Conservation (phyloP, 1,284 basidiomycete genomes). For the Fomitopsis schrenkii region DNA sequence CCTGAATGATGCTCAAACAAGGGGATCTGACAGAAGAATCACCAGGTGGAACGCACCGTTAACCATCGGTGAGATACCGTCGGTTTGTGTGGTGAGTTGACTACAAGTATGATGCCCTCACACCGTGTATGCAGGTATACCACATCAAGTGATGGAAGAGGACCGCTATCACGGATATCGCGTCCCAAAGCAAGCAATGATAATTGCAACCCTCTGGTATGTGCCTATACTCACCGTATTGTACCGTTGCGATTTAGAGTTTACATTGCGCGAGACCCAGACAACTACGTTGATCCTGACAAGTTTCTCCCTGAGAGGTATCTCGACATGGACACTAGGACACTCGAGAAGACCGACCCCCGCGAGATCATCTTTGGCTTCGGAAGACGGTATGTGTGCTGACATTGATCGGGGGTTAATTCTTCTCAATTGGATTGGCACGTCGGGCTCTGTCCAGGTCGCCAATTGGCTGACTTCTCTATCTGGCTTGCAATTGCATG, state of each 20-base stretch:
- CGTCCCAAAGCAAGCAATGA: slow-evolving; percentile 14
- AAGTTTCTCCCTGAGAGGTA: slow-evolving; percentile 16
- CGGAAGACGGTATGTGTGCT: slow-evolving; percentile 34
- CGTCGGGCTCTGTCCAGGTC: not conserved
- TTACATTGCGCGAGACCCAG: slow-evolving; percentile 1
- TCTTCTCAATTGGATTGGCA: not conserved
- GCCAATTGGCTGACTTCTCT: slow-evolving; percentile 9
- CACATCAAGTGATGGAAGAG: slow-evolving; percentile 15
- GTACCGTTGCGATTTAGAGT: not conserved
- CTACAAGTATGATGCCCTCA: not conserved
- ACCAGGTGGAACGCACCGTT: not conserved
- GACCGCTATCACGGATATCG: slow-evolving; percentile 15
- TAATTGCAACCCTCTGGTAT: not conserved
- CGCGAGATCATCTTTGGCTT: slow-evolving; percentile 29
- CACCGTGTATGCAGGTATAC: slow-evolving; percentile 8
- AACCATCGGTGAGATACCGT: not conserved
- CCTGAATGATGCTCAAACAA: not conserved
- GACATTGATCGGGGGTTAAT: slow-evolving; percentile 9
- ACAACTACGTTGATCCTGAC: slow-evolving; percentile 7
- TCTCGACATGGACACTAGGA: slow-evolving; percentile 17
- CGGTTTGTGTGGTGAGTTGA: not conserved
- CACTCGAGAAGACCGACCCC: slow-evolving; percentile 20
- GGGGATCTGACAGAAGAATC: too few relatives aligned
- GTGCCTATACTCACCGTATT: too few relatives aligned
- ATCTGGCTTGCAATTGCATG: slow-evolving; percentile 20